Percentiles rank a stretch among this genome's conserved stretches.
Conservation (phyloP, 192 early-diverging fungal genomes). For the Backusella luteola region DNA sequence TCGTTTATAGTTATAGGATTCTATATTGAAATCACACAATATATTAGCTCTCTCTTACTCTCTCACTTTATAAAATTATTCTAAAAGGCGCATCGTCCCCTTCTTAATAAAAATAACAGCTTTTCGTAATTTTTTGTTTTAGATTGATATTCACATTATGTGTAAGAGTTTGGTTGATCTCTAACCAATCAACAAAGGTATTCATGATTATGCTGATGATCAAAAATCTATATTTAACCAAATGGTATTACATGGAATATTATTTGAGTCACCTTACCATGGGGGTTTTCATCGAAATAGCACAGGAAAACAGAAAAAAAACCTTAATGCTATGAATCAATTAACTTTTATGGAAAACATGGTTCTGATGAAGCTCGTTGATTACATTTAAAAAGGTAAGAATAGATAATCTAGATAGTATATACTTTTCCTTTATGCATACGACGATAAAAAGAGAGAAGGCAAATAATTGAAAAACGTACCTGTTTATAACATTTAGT, state of each 20-base stretch:
- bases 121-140: background rate
- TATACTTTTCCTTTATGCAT: background rate
- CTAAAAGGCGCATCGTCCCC: background rate
- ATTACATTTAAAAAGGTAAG: background rate
- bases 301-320: background rate
- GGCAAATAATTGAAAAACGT: background rate
- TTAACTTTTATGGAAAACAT: background rate
- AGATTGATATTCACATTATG: background rate
- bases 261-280: background rate
- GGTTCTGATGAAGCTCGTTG: background rate
- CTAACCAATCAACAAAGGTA: background rate
- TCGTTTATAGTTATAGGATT: background rate
- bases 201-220: background rate
- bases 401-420: background rate
- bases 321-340: background rate
- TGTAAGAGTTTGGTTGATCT: background rate
- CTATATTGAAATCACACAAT: too few species aligned
- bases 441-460: background rate
- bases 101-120: background rate
- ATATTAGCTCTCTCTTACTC: too few species aligned
- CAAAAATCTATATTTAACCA: conserved; percentile 1
- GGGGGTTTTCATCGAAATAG: background rate
- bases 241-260: background rate
- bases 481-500: too few species aligned
- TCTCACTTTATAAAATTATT: background rate